Evolutionary conservation across 108 stramenopile species (phyloP).

Genomic region (Asterionellopsis glacialis): DNA sequence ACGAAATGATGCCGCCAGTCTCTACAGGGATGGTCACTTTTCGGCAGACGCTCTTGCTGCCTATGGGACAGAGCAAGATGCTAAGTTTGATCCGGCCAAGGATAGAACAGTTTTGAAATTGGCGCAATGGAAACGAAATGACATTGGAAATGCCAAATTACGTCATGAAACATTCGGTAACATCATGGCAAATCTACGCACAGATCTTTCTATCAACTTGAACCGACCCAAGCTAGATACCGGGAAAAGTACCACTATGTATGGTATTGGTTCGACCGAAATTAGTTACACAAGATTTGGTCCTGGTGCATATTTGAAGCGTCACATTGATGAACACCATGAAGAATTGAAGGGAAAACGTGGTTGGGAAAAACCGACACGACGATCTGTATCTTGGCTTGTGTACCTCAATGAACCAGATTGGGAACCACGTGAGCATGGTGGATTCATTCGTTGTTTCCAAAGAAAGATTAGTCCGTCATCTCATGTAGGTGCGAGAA

Average conservation of each 20-base stretch:
- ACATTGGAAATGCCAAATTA: conserved; percentile 16
- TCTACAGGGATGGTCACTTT: conserved; percentile 32
- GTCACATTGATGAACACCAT: conserved; percentile 70
- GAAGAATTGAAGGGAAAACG: conserved; percentile 57
- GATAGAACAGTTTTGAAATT: conserved; percentile 52
- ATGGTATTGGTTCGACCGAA: conserved; percentile 47
- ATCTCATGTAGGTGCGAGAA: conserved; percentile 15
- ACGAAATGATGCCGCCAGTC: conserved; percentile 37
- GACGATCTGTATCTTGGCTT: conserved; percentile 57
- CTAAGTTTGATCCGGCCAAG: conserved; percentile 53
- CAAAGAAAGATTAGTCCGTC: conserved; percentile 18
- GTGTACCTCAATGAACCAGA: conserved; percentile 59
- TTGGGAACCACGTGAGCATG: conserved; percentile 38
- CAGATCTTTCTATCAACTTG: conserved; percentile 35
- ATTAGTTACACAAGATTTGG: conserved; percentile 62
- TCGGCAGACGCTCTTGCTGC: conserved; percentile 49
- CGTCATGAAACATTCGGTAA: conserved; percentile 24
- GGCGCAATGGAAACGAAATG: conserved; percentile 22
- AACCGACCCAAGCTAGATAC: conserved; percentile 37
- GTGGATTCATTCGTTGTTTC: conserved; percentile 46
- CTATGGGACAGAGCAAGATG: conserved; percentile 31
- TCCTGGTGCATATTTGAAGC: conserved; percentile 50
- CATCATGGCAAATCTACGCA: conserved; percentile 29
- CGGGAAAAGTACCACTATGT: conserved; percentile 10
- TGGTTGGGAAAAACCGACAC: conserved; percentile 50